Base-by-base conservation (phyloP, 2,329 filamentous ascomycete genomes). In the Colletotrichum eremochloae region DNA sequence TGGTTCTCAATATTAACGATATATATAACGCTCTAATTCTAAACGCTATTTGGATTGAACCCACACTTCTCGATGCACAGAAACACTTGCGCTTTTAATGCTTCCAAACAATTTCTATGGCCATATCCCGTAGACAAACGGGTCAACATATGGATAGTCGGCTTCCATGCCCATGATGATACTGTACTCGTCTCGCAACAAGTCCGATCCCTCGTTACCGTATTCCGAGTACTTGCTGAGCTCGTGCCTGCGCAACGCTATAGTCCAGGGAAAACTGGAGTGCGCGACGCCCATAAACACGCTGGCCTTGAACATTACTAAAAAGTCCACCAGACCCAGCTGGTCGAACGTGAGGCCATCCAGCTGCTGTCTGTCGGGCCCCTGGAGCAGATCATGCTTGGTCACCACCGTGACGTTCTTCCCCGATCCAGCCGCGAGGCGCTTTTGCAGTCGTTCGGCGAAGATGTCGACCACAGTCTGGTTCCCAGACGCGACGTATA, bases 231-330 rank as follows among this genome's bases (percentile, higher is more conserved):
- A 80, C 8, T 42, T 68, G 76, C 79, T 81, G 14, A 80, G 55
- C 75, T 81, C 79, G 53, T 81, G 79, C 50, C 79, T 76, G 42
- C 79, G 77, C 63, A 81, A 71, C 1, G 79, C 79, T 15, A 81
- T 75, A 6, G 75, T 80, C 79, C 79, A 81, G 7, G 79, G 77
- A 55, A 80, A 81, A 56, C 79, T 81, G 1, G 79, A 80, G 65
- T 77, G 76, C 14, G 78, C 78, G 1, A 81, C 79, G 18, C 79
- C 79, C 78, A 80, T 80, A 44, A 81, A 81, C 0, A 75, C 75
- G 66, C 77, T 80, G 50, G 79, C 76, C 70, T 77, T 78, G 73
- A 80, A 79, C 74, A 81, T 76, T 57, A 81, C 75, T 52, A 80
- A 44, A 24, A 81, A 81, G 72, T 81, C 79, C 6, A 81, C 75